Conservation (phyloP, 2,329 filamentous ascomycete species). For the Fusarium keratoplasticum region DNA sequence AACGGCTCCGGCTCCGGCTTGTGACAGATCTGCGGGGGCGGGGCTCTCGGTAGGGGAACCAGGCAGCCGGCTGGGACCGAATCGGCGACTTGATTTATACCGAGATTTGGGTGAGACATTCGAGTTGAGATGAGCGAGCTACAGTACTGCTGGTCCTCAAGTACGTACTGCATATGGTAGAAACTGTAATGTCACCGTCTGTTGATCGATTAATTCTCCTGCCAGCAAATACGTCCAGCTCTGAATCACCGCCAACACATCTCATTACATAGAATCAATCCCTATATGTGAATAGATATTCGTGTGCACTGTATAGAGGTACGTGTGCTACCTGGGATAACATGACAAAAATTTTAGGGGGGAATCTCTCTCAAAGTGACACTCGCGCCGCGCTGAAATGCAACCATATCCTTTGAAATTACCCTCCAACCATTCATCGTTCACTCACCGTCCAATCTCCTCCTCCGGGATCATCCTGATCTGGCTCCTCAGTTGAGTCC, state of each 20-base stretch:
- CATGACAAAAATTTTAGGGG: constrained; percentile 4
- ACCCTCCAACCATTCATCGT: not conserved
- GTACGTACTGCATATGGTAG: not conserved
- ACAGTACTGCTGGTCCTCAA: not conserved
- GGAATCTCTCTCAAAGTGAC: constrained; percentile 26
- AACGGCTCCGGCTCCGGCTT: constrained; percentile 35
- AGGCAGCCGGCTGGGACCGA: constrained; percentile 6
- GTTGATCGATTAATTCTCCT: not conserved
- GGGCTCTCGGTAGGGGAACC: constrained; percentile 13
- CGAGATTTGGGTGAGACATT: not conserved
- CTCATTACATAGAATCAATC: not conserved
- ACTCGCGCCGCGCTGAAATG: constrained; percentile 34
- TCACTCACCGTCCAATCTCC: constrained; percentile 20
- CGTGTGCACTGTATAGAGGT: not conserved
- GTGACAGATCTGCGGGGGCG: constrained; percentile 35
- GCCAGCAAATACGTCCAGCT: not conserved
- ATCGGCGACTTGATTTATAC: constrained; percentile 8
- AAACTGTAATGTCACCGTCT: not conserved
- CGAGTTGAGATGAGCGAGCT: not conserved
- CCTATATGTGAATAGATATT: not conserved
- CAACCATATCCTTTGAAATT: constrained; percentile 12
- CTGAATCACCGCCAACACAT: not conserved
- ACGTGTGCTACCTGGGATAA: not conserved
- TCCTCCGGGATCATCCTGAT: constrained; percentile 51
- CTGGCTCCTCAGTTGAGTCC: constrained; percentile 51